Conservation (phyloP, 805 yeast genomes). For the Starmerella floricola region DNA sequence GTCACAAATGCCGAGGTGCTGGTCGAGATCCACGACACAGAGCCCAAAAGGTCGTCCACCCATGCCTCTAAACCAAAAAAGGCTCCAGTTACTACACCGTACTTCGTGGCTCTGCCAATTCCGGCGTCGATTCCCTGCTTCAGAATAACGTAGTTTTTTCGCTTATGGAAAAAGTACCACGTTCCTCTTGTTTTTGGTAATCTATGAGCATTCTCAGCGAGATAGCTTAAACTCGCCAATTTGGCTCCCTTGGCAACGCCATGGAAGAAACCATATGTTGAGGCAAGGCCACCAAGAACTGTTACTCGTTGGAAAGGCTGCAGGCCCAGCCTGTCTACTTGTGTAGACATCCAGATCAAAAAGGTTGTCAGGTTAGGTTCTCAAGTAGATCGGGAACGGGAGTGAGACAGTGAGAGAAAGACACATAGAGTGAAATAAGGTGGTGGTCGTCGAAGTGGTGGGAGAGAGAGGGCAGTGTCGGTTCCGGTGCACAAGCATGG, state of each 20-base stretch:
- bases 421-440: too few relatives aligned
- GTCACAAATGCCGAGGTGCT: constrained; percentile 42
- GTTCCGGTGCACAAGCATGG: background rate
- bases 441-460: too few relatives aligned
- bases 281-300: constrained; percentile 16
- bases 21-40: constrained; percentile 51
- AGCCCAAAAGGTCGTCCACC: constrained; percentile 43
- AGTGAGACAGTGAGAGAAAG: too few relatives aligned
- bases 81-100: constrained; percentile 36
- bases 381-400: too few relatives aligned
- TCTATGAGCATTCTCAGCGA: constrained; percentile 74
- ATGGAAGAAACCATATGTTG: constrained; percentile 24
- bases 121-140: constrained; percentile 43
- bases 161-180: constrained; percentile 79
- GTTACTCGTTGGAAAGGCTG: constrained; percentile 13
- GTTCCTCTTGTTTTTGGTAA: constrained; percentile 67
- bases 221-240: constrained; percentile 43
- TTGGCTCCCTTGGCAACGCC: constrained; percentile 55
- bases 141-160: constrained; percentile 64
- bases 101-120: constrained; percentile 33
- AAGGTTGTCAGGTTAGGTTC: background rate
- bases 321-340: constrained; percentile 15
- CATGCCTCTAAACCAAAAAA: constrained; percentile 52
- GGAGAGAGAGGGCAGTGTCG: too few relatives aligned
- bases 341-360: background rate